Evolutionary conservation across 2,329 filamentous ascomycete species (phyloP), one percentile per base, ranked within the genome.

Genomic region (Neonectria sp.): DNA sequence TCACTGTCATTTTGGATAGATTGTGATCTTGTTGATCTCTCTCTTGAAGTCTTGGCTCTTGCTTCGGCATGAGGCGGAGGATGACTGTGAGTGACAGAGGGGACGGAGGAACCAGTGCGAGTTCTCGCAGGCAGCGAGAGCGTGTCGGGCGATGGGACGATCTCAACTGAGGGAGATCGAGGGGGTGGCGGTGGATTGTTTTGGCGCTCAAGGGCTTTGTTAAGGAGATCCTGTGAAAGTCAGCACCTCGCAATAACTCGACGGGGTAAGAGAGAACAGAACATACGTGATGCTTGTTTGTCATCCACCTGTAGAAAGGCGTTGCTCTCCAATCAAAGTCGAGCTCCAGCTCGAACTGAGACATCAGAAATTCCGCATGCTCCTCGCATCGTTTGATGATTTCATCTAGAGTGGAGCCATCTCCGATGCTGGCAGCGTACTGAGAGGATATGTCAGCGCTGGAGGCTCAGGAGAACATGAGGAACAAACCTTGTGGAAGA

Each of bases 391-490:
- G 81, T 17, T 81, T 75, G 9, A 83, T 76, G 1, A 86, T 85
- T 60, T 90, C 88, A 29, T 85, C 79, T 6, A 85, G 77, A 1
- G 86, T 84, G 33, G 83, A 80, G 9, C 87, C 88, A 67, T 89
- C 86, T 13, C 88, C 88, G 21, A 85, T 78, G 55, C 76, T 80
- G n/a, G 85, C 76, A 24, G 86, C 85, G 71, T 89, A 90, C 82
- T 88, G 64, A 13, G 24, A 27, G 45, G 24, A 31, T 48, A 24
- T 33, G 63, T 68, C 12, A 71, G 40, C 7, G 46, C 40, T 48
- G 40, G 37, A 31, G 56, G 29, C n/a, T 55, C 24, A 21, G 15
- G 9, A n/a, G 40, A 55, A n/a, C 24, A 12, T 6, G 11, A 2
- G 46, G 27, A n/a, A 59, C 69, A 33, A 49, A 80, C 79, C 67